Evolutionary conservation across 106 monocot genomes (phyloP).

Genomic region (Triglochin maritima): DNA sequence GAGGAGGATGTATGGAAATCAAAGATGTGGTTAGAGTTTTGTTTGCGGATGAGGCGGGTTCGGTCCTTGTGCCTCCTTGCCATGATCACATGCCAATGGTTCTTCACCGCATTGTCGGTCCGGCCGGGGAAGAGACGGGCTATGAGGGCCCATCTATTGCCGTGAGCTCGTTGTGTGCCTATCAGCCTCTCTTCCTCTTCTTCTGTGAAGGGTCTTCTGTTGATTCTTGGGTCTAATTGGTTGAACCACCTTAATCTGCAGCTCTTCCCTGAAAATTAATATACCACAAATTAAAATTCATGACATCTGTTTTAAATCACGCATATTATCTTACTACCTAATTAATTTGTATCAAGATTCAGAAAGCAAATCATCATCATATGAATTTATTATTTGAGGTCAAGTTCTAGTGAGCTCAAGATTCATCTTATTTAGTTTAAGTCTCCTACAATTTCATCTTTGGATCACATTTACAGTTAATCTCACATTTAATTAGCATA

Average conservation of each 20-base stretch:
- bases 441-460: too few relatives aligned
- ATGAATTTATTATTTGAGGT: too few relatives aligned
- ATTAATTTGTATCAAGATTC: conserved; percentile 1
- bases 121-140: conserved; percentile 75
- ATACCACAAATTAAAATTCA: not conserved
- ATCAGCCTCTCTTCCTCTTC: conserved; percentile 75
- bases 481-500: too few relatives aligned
- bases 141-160: conserved; percentile 89
- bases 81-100: conserved; percentile 89
- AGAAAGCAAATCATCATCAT: not conserved
- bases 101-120: conserved; percentile 90
- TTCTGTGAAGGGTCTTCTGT: conserved; percentile 65
- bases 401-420: too few relatives aligned
- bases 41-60: not conserved
- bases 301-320: not conserved
- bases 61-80: conserved; percentile 44
- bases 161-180: conserved; percentile 50
- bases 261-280: conserved; percentile 53
- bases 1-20: not conserved
- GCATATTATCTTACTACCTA: not conserved
- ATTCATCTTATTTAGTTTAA: too few relatives aligned
- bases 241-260: conserved; percentile 93
- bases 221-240: conserved; percentile 81
- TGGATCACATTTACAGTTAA: too few relatives aligned
- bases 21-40: not conserved